Base-by-base conservation (phyloP, 208 protist species). In the Wallacemonas sp. region DNA sequence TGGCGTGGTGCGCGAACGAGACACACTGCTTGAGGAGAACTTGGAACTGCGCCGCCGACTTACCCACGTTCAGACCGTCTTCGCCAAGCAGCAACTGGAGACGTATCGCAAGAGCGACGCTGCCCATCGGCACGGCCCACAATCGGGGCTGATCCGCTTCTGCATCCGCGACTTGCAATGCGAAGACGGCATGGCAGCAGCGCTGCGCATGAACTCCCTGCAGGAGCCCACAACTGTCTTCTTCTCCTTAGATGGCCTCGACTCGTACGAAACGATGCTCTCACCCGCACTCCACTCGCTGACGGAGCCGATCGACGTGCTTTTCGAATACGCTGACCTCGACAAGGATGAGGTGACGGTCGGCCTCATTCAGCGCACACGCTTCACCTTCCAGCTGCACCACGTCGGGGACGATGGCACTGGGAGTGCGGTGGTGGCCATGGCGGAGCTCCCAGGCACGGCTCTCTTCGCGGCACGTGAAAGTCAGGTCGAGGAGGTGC, bases 11-110 rank as follows among this genome's bases (percentile, higher is more conserved):
- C 60, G 70, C n/a, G 90, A 96, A 72, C 73, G 86, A 2, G 90
- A 96, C 62, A 69, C 55, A 38, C 73, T 96, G 61, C 69, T 94
- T 19, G 84, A 96, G 33, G 86, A 96, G 69, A 86, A 92, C 56
- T 69, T 92, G 26, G 79, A 90, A 33, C 72, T 96, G 69, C 86
- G 90, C 19, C 72, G 82, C 8, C 70, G 87, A 0, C 53, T 96
- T 21, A 70, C 76, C 12, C 80, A 88, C 69, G 90, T 96, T 9
- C 90, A 96, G 72, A 93, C 90, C 0, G 79, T 88, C 6, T 90
- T 96, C 54, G 90, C 90, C 8, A 91, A 90, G 68, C 85, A 93
- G 72, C 90, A 95, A 62, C 74, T 95, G 19, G 79, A 91, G 63
- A 75, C 80, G 12, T 95, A 93, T 65, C 68, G 80, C 11, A 36